Evolutionary conservation across 306 rosid species (phyloP).

Genomic region (Abrus precatorius): DNA sequence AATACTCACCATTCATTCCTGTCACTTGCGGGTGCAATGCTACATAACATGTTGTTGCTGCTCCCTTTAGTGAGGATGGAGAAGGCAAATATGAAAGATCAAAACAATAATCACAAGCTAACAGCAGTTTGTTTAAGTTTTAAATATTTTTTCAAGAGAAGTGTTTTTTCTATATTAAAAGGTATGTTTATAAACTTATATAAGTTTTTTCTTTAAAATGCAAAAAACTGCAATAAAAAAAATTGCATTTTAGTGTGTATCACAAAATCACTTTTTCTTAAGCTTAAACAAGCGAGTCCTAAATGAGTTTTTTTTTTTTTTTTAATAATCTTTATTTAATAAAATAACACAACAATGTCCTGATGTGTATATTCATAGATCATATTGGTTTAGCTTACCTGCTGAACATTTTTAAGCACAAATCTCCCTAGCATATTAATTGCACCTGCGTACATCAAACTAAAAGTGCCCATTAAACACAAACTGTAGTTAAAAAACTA

Average conservation of each 20-base stretch:
- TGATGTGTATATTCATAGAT: no score
- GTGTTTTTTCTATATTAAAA: background rate
- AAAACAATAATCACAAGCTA: background rate
- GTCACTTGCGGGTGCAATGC: constrained; percentile 76
- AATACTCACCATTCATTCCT: constrained; percentile 74
- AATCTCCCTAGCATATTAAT: constrained; percentile 49
- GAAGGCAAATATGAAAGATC: background rate
- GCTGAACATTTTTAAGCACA: constrained; percentile 66
- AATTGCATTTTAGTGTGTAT: no score
- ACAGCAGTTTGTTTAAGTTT: background rate
- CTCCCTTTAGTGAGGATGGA: constrained; percentile 62
- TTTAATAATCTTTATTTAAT: no score
- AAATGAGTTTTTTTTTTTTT: background rate
- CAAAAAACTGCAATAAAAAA: no score
- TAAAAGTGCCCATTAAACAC: background rate
- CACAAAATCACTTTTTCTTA: no score
- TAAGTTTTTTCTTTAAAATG: no score
- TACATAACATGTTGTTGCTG: constrained; percentile 88
- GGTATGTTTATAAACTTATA: background rate
- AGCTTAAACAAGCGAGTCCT: no score
- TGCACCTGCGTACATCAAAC: constrained; percentile 58
- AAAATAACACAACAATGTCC: background rate
- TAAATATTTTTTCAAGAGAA: no score
- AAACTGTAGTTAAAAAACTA: constrained; percentile 1
- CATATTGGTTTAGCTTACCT: constrained; percentile 57